phyloP scores from a whole-genome alignment of 148 eudicot genomes.

The Spergularia marina region DNA sequence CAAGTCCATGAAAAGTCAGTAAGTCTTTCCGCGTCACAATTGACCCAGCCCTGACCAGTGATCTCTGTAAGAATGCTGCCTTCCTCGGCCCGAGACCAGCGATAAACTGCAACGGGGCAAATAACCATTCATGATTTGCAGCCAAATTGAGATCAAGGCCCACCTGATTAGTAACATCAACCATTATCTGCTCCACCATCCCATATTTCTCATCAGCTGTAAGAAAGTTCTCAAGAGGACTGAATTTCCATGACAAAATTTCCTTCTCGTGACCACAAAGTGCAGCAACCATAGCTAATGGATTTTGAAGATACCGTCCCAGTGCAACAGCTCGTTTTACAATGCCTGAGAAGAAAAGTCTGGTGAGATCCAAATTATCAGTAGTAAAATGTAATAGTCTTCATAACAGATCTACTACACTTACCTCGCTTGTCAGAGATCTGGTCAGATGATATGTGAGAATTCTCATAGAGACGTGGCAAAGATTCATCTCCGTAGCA shows the following conservation, averaged over 20 bases:
- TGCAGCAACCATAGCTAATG: conserved; percentile 94
- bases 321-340: conserved; percentile 92
- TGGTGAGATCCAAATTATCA: conserved; percentile 5
- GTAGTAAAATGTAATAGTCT: conserved; percentile 12
- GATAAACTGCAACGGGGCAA: conserved; percentile 86
- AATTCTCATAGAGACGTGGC: conserved; percentile 90
- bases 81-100: conserved; percentile 98
- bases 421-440: conserved; percentile 74
- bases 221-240: conserved; percentile 79
- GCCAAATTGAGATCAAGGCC: conserved; percentile 94
- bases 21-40: conserved; percentile 78
- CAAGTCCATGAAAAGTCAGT: conserved; percentile 71
- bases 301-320: conserved; percentile 88
- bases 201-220: conserved; percentile 87
- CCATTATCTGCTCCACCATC: conserved; percentile 94
- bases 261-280: conserved; percentile 89
- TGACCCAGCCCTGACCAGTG: conserved; percentile 72
- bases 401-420: neutral
- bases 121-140: conserved; percentile 90
- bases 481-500: conserved; percentile 85
- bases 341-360: conserved; percentile 51
- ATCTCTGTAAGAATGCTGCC: conserved; percentile 84
- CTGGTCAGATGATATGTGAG: conserved; percentile 85
- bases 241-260: conserved; percentile 89
- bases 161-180: conserved; percentile 95